Evolutionary conservation across 129 eudicot genomes (phyloP).

Genomic region (Tagetes erecta): DNA sequence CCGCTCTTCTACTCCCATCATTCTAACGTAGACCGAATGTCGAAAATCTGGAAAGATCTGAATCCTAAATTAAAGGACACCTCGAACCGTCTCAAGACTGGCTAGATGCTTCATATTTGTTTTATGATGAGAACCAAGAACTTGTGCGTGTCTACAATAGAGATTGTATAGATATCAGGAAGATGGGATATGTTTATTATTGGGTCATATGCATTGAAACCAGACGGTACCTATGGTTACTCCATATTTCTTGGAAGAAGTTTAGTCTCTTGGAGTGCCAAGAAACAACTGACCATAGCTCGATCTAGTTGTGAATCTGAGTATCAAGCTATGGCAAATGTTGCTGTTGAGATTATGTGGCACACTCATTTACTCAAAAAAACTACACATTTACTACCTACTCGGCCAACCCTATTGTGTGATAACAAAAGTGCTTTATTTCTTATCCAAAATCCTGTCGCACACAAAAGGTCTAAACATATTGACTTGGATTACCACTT

Average conservation of each 20-base stretch:
- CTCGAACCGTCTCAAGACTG: constrained; percentile 40
- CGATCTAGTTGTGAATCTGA: too few species aligned
- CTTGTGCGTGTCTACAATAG: constrained; percentile 37
- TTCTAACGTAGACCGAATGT: constrained; percentile 54
- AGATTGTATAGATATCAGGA: constrained; percentile 44
- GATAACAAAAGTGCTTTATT: too few species aligned
- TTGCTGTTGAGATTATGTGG: too few species aligned
- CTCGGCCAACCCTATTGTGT: too few species aligned
- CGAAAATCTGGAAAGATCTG: constrained; percentile 53
- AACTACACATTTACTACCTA: too few species aligned
- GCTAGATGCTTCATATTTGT: constrained; percentile 47
- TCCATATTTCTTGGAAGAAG: constrained; percentile 25
- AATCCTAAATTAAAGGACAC: constrained; percentile 18
- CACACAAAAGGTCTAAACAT: too few species aligned
- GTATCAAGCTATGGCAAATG: background rate
- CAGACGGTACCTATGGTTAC: background rate
- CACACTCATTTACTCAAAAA: too few species aligned
- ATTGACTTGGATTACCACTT: too few species aligned
- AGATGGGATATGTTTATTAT: constrained; percentile 37
- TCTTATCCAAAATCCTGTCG: too few species aligned
- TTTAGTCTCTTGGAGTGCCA: constrained; percentile 33
- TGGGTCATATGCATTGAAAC: too few species aligned
- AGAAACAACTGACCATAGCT: too few species aligned
- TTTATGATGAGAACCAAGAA: constrained; percentile 36
- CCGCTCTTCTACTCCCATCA: constrained; percentile 61